Conservation (phyloP, 2,329 filamentous ascomycete species). For the Aureobasidium pullulans region DNA sequence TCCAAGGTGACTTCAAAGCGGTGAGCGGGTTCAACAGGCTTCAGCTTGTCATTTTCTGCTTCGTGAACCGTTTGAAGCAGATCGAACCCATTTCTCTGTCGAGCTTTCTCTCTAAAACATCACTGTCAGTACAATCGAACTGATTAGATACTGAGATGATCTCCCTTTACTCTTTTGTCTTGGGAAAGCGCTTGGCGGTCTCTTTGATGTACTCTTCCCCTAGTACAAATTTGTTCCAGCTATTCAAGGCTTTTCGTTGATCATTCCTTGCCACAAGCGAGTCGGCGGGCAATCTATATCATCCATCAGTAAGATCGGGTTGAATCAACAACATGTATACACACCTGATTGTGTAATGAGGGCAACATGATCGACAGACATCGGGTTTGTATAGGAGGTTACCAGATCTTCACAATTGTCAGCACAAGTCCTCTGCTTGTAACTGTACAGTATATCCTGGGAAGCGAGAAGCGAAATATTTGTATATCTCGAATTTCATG, state of each 20-base stretch:
- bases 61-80: conserved; percentile 62
- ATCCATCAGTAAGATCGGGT: conserved; percentile 3
- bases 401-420: conserved; percentile 34
- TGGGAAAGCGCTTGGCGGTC: conserved; percentile 57
- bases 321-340: neutral
- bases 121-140: neutral
- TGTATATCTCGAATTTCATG: neutral
- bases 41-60: conserved; percentile 50
- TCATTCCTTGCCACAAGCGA: conserved; percentile 61
- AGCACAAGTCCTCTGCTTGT: neutral
- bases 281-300: conserved; percentile 53
- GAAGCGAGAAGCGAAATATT: neutral
- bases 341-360: conserved; percentile 72
- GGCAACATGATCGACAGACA: conserved; percentile 75
- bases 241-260: conserved; percentile 68
- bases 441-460: neutral
- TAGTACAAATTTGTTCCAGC: conserved; percentile 64
- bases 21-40: conserved; percentile 53
- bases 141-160: neutral
- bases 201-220: conserved; percentile 62
- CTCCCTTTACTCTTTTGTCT: conserved; percentile 52
- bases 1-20: conserved; percentile 64
- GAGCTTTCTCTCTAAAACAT: conserved; percentile 46
- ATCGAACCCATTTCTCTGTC: conserved; percentile 60
- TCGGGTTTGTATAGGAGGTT: conserved; percentile 71